Evolutionary conservation across 305 asterid species (phyloP), one percentile per base, ranked within the genome.

Genomic region (Solanum hybrid): DNA sequence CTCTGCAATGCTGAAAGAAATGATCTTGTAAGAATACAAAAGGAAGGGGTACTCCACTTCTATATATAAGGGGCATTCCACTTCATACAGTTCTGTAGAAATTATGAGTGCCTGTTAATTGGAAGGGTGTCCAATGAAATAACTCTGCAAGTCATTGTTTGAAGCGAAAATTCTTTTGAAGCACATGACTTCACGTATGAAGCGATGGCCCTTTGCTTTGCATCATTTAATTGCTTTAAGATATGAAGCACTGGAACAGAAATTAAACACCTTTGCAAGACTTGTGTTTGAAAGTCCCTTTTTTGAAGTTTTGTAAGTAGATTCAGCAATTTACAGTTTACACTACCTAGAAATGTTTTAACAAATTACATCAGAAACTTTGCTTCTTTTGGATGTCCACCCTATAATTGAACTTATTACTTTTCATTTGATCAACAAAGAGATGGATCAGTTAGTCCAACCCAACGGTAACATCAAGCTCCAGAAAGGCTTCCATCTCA

Each of bases 1-100:
- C 96, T 96, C 95, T 96, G 99, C 96, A 97, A 93, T 84, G 98
- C 99, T 95, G 94, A 91, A 92, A 80, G 37, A 87, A 86, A 18
- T 51, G 57, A 39, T 89, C 75, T 89, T 26, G 64, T 79, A 77
- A 79, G 87, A 82, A 79, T 79, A 79, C 67, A 26, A 89, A 26
- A 24, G 78, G 85, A 78, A n/a, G 10, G 87, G 74, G 40, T 36
- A 46, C 87, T 46, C 40, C 74, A 18, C 87, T 46, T 83, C 29
- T 61, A 61, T 61, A 20, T 3, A 61, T 2, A 78, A 40, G 6
- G 87, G 87, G 74, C 20, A 46, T 69, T 46, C 40, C 40, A 29
- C 87, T 46, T 83, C 87, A 83, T 83, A 40, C 71, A 16, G 87
- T 83, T 83, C 87, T 5, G 87, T 29, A 83, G 73, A 83, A 29